Percentiles rank a stretch among this genome's conserved stretches.
phyloP scores from a whole-genome alignment of 257 asterid species.

The Fraxinus quadrangulata region DNA sequence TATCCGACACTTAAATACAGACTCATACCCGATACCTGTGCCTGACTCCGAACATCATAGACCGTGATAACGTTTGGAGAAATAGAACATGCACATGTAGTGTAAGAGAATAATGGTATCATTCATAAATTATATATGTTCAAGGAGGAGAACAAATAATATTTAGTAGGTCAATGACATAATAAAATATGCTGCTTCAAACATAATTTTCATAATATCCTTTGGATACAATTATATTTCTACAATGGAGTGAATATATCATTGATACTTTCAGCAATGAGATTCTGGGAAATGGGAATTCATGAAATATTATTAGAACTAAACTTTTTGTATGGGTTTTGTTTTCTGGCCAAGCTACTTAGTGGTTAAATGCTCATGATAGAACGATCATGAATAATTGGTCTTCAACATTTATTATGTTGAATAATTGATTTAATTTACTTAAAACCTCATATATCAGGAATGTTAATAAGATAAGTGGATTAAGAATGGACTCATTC shows the following conservation, averaged over 20 bases:
- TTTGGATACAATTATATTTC: not conserved
- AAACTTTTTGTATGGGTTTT: not conserved
- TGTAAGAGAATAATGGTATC: not conserved
- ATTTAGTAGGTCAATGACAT: not conserved
- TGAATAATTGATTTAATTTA: not conserved
- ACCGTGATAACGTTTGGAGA: no score
- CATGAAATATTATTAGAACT: not conserved
- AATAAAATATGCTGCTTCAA: not conserved
- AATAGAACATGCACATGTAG: no score
- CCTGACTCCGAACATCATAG: no score
- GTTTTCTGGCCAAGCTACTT: not conserved
- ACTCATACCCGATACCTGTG: no score
- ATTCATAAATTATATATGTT: not conserved
- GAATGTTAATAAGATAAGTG: not conserved
- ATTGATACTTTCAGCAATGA: not conserved
- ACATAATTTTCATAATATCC: not conserved
- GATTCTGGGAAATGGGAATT: not conserved
- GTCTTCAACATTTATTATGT: not conserved
- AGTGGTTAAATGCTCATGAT: not conserved
- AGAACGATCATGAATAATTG: not conserved
- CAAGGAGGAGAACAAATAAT: not conserved
- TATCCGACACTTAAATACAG: no score
- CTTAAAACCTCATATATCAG: not conserved
- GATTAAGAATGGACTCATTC: not conserved
- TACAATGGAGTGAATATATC: not conserved